These are phyloP conservation scores for Irpex rosettiformis DNA, from an alignment of 1,284 basidiomycete species.

Conservation along the genomic window DNA sequence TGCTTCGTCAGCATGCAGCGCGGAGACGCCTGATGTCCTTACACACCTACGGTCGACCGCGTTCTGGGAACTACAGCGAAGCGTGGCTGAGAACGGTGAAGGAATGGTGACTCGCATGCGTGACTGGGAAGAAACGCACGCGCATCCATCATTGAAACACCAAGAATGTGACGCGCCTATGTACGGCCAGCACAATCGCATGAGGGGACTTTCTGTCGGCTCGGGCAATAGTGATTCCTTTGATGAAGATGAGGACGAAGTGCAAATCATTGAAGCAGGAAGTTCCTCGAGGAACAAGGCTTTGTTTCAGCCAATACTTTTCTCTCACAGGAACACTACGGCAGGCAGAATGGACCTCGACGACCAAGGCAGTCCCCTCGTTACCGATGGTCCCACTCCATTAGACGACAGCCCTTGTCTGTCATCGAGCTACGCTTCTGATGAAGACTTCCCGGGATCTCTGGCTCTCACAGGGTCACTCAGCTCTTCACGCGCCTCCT, in stretches of 20 bases:
- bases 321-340: constrained; percentile 35
- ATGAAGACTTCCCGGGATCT: constrained; percentile 24
- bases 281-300: background rate
- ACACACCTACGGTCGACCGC: constrained; percentile 53
- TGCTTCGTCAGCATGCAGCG: background rate
- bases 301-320: background rate
- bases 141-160: background rate
- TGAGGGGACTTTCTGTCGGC: background rate
- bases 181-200: background rate
- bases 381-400: constrained; percentile 27
- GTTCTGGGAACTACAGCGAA: constrained; percentile 60
- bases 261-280: constrained; percentile 41
- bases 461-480: constrained; percentile 32
- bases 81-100: constrained; percentile 58
- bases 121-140: constrained; percentile 44
- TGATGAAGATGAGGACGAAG: constrained; percentile 50
- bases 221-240: constrained; percentile 20
- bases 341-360: constrained; percentile 36
- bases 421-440: constrained; percentile 14
- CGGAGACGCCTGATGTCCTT: constrained; percentile 32
- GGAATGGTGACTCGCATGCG: constrained; percentile 70
- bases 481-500: constrained; percentile 33
- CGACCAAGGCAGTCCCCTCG: constrained; percentile 6
- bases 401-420: constrained; percentile 20
- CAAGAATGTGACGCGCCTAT: background rate